Conservation (phyloP, 1,284 basidiomycete species). For the Anthracocystis panici-leucophaei region DNA sequence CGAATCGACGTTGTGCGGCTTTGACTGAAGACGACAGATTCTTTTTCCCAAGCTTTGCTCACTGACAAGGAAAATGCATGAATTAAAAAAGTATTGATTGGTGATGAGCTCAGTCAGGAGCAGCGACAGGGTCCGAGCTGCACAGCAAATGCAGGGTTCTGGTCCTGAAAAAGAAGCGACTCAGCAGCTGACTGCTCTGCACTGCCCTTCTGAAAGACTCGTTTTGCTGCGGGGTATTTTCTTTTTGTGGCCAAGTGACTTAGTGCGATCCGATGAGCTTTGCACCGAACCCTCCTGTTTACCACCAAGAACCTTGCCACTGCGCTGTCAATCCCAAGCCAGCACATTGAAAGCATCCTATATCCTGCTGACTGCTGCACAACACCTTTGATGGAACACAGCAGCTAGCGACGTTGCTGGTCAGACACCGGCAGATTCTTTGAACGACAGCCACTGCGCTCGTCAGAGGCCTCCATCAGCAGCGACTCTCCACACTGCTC, state of each 20-base stretch:
- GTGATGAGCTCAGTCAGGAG: no score
- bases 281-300: not conserved
- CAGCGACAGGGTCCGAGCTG: conserved; percentile 4
- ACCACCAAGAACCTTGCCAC: not conserved
- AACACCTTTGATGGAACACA: not conserved
- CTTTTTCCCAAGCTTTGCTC: no score
- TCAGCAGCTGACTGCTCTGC: conserved; percentile 12
- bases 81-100: no score
- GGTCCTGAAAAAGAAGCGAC: conserved; percentile 9
- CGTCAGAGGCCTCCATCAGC: not conserved
- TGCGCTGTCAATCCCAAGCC: not conserved
- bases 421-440: not conserved
- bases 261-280: not conserved
- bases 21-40: not conserved
- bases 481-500: not conserved
- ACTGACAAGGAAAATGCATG: not conserved
- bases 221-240: not conserved
- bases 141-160: conserved; percentile 41
- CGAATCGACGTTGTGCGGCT: not conserved
- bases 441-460: not conserved
- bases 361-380: not conserved
- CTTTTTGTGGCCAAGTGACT: not conserved
- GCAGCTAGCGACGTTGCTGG: not conserved
- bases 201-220: conserved; percentile 5
- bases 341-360: not conserved